Percentiles rank a stretch among this genome's conserved stretches.
phyloP scores from a whole-genome alignment of 2,329 filamentous ascomycete genomes.

The Whalleya microplaca region DNA sequence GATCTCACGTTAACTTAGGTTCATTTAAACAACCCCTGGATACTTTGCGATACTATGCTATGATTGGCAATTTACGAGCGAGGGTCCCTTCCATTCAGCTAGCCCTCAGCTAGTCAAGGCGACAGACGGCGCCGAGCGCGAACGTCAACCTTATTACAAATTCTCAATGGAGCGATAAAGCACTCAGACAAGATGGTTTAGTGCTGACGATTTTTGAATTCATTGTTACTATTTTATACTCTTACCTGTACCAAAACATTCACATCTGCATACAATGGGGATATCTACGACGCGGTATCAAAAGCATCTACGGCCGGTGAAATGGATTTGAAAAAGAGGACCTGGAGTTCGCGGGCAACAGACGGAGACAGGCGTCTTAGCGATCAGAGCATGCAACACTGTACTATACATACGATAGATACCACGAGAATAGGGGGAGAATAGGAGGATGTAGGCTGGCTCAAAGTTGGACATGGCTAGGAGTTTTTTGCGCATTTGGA shows the following conservation, averaged over 20 bases:
- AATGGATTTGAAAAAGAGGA: slow-evolving; percentile 26
- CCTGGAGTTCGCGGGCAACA: slow-evolving; percentile 24
- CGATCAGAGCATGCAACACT: slow-evolving; percentile 24
- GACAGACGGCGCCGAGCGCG: not conserved
- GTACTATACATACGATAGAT: slow-evolving; percentile 29
- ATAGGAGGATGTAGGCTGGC: slow-evolving; percentile 3
- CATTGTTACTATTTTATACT: slow-evolving; percentile 3
- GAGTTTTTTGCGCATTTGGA: slow-evolving; percentile 11
- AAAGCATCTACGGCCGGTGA: slow-evolving; percentile 29
- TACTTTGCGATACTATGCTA: not conserved
- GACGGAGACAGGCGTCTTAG: slow-evolving; percentile 16
- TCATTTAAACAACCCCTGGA: slow-evolving; percentile 3
- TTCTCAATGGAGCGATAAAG: not conserved
- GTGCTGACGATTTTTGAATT: not conserved
- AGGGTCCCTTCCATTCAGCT: not conserved
- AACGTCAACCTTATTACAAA: not conserved
- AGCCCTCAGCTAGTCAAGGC: not conserved
- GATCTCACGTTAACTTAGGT: slow-evolving; percentile 11
- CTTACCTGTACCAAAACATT: slow-evolving; percentile 1
- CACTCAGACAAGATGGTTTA: not conserved
- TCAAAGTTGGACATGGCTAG: slow-evolving; percentile 10
- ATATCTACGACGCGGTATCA: slow-evolving; percentile 12
- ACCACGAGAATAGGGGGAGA: slow-evolving; percentile 23
- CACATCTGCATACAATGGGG: slow-evolving; percentile 25
- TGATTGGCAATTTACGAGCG: not conserved